Conservation (phyloP, 2,329 filamentous ascomycete genomes). For the Claviceps quebecensis region DNA sequence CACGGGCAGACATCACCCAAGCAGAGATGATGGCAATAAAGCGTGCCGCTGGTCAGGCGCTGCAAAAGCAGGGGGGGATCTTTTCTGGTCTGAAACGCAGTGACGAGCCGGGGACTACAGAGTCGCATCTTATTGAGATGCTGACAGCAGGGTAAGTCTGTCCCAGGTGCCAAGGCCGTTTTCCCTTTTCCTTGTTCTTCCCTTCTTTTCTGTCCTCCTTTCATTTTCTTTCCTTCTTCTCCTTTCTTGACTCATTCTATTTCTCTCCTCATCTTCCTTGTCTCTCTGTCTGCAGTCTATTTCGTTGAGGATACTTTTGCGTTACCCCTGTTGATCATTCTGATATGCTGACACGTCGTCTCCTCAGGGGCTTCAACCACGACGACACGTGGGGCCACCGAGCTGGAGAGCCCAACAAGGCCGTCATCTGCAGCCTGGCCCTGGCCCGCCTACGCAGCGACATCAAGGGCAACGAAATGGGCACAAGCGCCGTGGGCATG, state of each 20-base stretch:
- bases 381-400: conserved; percentile 93
- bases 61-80: conserved; percentile 83
- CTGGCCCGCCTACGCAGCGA: conserved; percentile 87
- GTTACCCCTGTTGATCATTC: background rate
- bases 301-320: too few relatives aligned
- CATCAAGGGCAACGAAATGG: conserved; percentile 63
- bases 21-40: conserved; percentile 93
- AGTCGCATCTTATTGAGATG: conserved; percentile 99
- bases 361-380: conserved; percentile 76
- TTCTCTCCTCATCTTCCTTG: background rate
- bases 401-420: conserved; percentile 95
- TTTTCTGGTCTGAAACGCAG: conserved; percentile 92
- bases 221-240: background rate
- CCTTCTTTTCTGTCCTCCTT: background rate
- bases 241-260: background rate
- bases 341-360: background rate
- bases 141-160: conserved; percentile 78
- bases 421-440: conserved; percentile 92
- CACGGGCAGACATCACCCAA: conserved; percentile 67
- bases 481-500: conserved; percentile 82
- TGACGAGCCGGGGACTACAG: conserved; percentile 89
- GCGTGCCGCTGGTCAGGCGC: conserved; percentile 72
- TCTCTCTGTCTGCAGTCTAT: too few relatives aligned
- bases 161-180: background rate
- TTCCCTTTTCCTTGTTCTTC: background rate